Conservation (phyloP, 768 basidiomycete species). For the Tricholoma sp. region DNA sequence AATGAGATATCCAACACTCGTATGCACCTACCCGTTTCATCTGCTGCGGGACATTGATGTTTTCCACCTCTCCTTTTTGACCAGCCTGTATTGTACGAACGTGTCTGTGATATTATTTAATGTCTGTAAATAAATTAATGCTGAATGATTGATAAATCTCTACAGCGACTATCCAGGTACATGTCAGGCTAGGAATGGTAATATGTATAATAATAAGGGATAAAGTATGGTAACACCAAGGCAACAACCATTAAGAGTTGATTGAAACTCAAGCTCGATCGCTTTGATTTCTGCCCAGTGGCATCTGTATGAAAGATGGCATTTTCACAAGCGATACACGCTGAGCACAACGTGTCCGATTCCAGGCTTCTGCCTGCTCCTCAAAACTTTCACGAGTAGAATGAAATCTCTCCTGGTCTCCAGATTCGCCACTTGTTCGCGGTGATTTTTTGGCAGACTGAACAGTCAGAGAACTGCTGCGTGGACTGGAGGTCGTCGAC, state of each 20-base stretch:
- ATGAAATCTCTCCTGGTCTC: slow-evolving; percentile 41
- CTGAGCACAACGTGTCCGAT: slow-evolving; percentile 78
- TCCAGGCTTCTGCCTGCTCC: slow-evolving; percentile 86
- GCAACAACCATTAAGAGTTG: not conserved
- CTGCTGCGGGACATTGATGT: not conserved
- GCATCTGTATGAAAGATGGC: slow-evolving; percentile 47
- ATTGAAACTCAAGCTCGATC: not conserved
- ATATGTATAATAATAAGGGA: not conserved
- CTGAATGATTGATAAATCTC: not conserved
- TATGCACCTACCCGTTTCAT: not conserved
- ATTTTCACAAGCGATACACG: slow-evolving; percentile 78
- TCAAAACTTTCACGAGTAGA: slow-evolving; percentile 41
- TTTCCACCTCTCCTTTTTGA: too few relatives aligned
- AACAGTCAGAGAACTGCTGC: not conserved
- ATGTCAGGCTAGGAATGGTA: not conserved
- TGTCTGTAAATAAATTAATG: too few relatives aligned
- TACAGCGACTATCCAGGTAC: slow-evolving; percentile 27
- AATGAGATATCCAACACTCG: not conserved
- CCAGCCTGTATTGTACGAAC: too few relatives aligned
- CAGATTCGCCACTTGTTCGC: slow-evolving; percentile 13
- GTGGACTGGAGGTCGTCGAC: slow-evolving; percentile 1
- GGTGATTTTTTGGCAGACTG: slow-evolving; percentile 7
- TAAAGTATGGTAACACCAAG: not conserved
- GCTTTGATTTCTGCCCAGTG: slow-evolving; percentile 14
- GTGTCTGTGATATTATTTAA: too few relatives aligned